phyloP scores from a whole-genome alignment of 225 moss, liverwort and hornwort species.

The Bryum argenteum region DNA sequence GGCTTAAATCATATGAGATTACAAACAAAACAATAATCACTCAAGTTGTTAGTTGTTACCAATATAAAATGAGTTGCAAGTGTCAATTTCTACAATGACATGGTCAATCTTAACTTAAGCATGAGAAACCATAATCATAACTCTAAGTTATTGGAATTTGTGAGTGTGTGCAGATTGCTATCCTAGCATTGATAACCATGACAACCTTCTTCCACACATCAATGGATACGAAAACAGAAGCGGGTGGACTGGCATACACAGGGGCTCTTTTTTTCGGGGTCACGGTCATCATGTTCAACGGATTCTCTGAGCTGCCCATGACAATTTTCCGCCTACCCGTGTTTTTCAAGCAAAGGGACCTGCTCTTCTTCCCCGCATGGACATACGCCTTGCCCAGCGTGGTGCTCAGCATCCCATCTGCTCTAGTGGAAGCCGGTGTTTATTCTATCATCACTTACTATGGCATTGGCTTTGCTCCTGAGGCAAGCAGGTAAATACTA shows the following conservation, averaged over 20 bases:
- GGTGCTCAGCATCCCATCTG: slow-evolving; percentile 48
- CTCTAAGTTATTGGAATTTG: too few relatives aligned
- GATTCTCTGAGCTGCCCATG: slow-evolving; percentile 70
- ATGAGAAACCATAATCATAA: too few relatives aligned
- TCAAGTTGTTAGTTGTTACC: too few relatives aligned
- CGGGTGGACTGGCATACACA: slow-evolving; percentile 42
- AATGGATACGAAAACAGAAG: slow-evolving; percentile 48
- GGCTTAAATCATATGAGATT: too few relatives aligned
- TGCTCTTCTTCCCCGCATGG: slow-evolving; percentile 61
- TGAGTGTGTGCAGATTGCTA: slow-evolving; percentile 40
- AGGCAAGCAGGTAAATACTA: slow-evolving; percentile 36
- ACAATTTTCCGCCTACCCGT: slow-evolving; percentile 58
- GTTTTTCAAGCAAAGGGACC: slow-evolving; percentile 57
- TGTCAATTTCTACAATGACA: too few relatives aligned
- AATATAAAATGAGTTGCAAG: too few relatives aligned
- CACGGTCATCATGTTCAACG: slow-evolving; percentile 69
- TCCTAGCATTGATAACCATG: slow-evolving; percentile 63
- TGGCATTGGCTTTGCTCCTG: slow-evolving; percentile 44
- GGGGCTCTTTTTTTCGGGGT: slow-evolving; percentile 74
- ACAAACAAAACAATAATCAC: too few relatives aligned
- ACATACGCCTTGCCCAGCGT: slow-evolving; percentile 49
- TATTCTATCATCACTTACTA: slow-evolving; percentile 44
- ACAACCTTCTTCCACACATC: slow-evolving; percentile 54
- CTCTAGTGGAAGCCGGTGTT: slow-evolving; percentile 43
- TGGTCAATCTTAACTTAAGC: too few relatives aligned